A percentile compares a stretch with the other conserved stretches of the same genome.
Conservation (phyloP, 352 stramenopile genomes). For the Phytophthora palmivora region DNA sequence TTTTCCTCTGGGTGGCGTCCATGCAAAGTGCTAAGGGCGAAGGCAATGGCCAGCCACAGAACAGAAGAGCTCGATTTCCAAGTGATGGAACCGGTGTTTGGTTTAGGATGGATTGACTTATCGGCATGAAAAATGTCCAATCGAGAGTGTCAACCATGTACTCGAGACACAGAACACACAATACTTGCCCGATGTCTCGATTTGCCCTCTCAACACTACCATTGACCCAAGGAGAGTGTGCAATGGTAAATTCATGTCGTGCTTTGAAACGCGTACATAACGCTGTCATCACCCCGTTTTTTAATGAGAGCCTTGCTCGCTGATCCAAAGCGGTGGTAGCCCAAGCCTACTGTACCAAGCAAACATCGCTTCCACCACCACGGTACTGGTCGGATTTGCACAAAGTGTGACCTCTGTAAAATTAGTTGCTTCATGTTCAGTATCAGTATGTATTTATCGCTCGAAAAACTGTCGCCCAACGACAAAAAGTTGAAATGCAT, state of each 20-base stretch:
- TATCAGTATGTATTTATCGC: conserved; percentile 6
- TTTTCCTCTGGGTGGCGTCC: background rate
- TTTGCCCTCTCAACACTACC: background rate
- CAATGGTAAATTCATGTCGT: background rate
- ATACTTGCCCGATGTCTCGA: background rate
- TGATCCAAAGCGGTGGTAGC: background rate
- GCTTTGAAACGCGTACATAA: background rate
- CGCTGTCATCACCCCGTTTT: background rate
- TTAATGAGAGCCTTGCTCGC: background rate
- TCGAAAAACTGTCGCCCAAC: conserved; percentile 8
- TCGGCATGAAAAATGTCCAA: conserved; percentile 2
- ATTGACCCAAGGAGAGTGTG: background rate
- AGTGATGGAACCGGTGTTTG: background rate
- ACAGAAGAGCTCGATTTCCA: background rate
- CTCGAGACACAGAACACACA: background rate
- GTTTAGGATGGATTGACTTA: background rate
- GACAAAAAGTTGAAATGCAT: conserved; percentile 14
- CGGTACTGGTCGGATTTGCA: background rate
- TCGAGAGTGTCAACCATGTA: conserved; percentile 1
- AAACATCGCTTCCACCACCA: background rate
- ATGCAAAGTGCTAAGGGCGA: background rate
- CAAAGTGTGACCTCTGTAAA: background rate
- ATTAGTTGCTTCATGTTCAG: conserved; percentile 1
- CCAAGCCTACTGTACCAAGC: background rate
- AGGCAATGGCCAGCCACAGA: background rate